phyloP scores from a whole-genome alignment of 306 rosid genomes.

The Macrotyloma uniflorum region DNA sequence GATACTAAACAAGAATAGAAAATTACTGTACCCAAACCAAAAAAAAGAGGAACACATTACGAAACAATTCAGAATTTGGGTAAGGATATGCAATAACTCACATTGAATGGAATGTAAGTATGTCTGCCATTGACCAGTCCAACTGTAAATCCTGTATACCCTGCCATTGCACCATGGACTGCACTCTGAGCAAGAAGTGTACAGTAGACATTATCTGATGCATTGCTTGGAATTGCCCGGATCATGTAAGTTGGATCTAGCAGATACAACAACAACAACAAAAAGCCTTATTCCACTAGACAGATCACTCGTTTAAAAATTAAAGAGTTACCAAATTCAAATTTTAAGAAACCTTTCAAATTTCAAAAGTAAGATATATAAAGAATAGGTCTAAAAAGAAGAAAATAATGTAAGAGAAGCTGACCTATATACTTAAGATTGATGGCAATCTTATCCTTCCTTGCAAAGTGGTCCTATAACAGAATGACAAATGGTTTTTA shows the following conservation, averaged over 20 bases:
- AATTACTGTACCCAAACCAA: not conserved
- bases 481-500: constrained; percentile 23
- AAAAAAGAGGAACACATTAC: constrained; percentile 17
- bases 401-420: constrained; percentile 27
- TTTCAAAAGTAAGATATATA: constrained; percentile 12
- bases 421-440: constrained; percentile 86
- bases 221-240: constrained; percentile 89
- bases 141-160: constrained; percentile 75
- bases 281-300: not conserved
- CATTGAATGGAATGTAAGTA: constrained; percentile 81
- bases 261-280: not conserved
- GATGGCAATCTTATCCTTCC: constrained; percentile 49
- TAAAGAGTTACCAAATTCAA: constrained; percentile 11
- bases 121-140: constrained; percentile 92
- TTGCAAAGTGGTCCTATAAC: constrained; percentile 67
- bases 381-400: constrained; percentile 14
- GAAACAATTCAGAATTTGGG: constrained; percentile 1
- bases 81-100: constrained; percentile 38
- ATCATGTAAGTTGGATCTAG: constrained; percentile 97
- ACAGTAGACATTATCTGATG: constrained; percentile 87
- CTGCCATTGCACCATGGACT: constrained; percentile 96
- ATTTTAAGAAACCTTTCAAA: not conserved
- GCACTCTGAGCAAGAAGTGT: constrained; percentile 94
- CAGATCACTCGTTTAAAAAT: constrained; percentile 28
- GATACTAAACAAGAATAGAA: not conserved